Evolutionary conservation across 2,329 filamentous ascomycete genomes (phyloP).

Genomic region (Pestalotiopsis sp.): DNA sequence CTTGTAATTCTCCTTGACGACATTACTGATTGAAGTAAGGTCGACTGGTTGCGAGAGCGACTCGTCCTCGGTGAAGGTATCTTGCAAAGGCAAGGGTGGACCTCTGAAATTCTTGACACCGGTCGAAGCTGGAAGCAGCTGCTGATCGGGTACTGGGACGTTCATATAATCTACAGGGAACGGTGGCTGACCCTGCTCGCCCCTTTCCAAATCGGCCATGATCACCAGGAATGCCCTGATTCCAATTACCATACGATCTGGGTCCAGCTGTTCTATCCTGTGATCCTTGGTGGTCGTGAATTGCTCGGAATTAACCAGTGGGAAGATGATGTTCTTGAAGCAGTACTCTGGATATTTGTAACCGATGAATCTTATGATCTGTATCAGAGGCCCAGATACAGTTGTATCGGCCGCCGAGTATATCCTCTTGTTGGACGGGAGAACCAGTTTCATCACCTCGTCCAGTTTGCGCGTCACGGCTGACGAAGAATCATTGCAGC

Average conservation of each 20-base stretch:
- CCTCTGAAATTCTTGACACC: slow-evolving; percentile 43
- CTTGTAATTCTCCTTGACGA: slow-evolving; percentile 81
- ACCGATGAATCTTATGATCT: slow-evolving; percentile 91
- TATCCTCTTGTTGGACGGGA: slow-evolving; percentile 79
- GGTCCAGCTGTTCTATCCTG: slow-evolving; percentile 89
- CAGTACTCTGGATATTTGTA: slow-evolving; percentile 94
- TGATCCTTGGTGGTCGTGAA: slow-evolving; percentile 77
- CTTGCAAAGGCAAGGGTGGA: slow-evolving; percentile 25
- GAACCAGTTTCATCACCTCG: slow-evolving; percentile 81
- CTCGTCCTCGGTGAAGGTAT: slow-evolving; percentile 54
- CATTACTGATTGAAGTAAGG: slow-evolving; percentile 69
- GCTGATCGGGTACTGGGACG: slow-evolving; percentile 42
- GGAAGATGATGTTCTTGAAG: slow-evolving; percentile 91
- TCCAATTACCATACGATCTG: slow-evolving; percentile 95
- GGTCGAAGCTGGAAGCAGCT: slow-evolving; percentile 48
- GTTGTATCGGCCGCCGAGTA: slow-evolving; percentile 80
- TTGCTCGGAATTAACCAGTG: slow-evolving; percentile 89
- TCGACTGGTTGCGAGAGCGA: slow-evolving; percentile 67
- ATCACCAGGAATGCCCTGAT: slow-evolving; percentile 93
- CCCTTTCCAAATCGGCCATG: slow-evolving; percentile 89
- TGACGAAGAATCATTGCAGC: slow-evolving; percentile 72
- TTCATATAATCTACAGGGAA: slow-evolving; percentile 73
- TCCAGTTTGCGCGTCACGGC: slow-evolving; percentile 79
- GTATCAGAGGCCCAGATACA: slow-evolving; percentile 88
- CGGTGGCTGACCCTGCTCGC: slow-evolving; percentile 74